phyloP scores from a whole-genome alignment of 1,139 yeast genomes.

The Zygosaccharomyces pseudobailii region DNA sequence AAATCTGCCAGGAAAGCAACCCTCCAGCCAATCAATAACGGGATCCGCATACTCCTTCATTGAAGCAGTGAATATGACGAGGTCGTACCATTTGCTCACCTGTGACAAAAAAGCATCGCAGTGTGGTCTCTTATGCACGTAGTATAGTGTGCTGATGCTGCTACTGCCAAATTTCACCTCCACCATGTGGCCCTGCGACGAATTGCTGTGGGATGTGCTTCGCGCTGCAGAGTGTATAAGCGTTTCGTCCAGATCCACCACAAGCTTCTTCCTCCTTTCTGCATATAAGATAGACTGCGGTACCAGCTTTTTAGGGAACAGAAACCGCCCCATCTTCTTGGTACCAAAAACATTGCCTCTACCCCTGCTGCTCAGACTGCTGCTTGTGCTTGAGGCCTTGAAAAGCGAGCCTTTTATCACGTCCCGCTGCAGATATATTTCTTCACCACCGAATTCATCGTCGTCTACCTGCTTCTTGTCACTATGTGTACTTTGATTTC shows the following conservation, averaged over 20 bases:
- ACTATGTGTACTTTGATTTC: slow-evolving; percentile 1
- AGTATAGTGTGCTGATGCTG: slow-evolving; percentile 64
- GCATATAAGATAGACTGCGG: slow-evolving; percentile 34
- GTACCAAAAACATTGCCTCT: slow-evolving; percentile 20
- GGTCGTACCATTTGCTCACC: slow-evolving; percentile 81
- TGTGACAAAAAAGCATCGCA: slow-evolving; percentile 79
- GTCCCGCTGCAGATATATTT: slow-evolving; percentile 29
- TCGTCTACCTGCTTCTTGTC: slow-evolving; percentile 19
- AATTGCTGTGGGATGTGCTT: slow-evolving; percentile 48
- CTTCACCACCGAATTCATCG: slow-evolving; percentile 30
- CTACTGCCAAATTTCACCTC: slow-evolving; percentile 63
- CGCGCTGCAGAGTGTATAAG: slow-evolving; percentile 84
- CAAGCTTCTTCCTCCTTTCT: slow-evolving; percentile 58
- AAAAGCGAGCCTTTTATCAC: slow-evolving; percentile 28
- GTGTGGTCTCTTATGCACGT: slow-evolving; percentile 86
- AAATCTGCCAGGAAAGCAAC: slow-evolving; percentile 30
- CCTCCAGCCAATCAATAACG: slow-evolving; percentile 82
- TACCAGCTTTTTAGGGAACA: slow-evolving; percentile 44
- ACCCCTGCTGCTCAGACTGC: background rate
- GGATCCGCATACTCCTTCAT: slow-evolving; percentile 97
- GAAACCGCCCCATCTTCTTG: slow-evolving; percentile 34
- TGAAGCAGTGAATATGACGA: slow-evolving; percentile 89
- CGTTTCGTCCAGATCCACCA: slow-evolving; percentile 90
- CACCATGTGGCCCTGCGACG: slow-evolving; percentile 54
- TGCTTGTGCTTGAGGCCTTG: slow-evolving; percentile 7